Base-by-base conservation (phyloP, 164 flowering plant species). In the Warburgia ugandensis region DNA sequence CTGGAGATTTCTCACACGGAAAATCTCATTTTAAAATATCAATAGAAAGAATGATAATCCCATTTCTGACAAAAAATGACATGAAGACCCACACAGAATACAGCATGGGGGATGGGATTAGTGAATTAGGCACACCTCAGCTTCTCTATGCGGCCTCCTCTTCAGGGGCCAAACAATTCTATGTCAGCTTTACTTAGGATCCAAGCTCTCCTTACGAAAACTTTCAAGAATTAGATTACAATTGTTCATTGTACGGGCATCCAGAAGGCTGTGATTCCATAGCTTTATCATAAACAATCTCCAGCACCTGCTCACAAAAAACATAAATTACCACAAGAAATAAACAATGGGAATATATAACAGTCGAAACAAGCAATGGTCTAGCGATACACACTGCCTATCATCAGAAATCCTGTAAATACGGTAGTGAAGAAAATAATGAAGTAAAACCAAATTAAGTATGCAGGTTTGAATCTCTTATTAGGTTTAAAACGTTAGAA, bases 181-280 rank as follows among this genome's bases (percentile, higher is more conserved):
- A 21, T 16, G 21, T n/a, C 55, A 35, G 48, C 67, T 54, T 61
- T 65, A 50, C 42, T 33, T 53, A 2, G 68, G 62, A 64, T 72
- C 68, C n/a, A n/a, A 45, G 26, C 55, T 56, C 62, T 73, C 63
- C 36, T 38, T 72, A 48, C 65, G 75, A 57, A 10, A 64, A 52
- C 72, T 59, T 47, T 77, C 85, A 17, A 84, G 79, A 55, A 77
- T 72, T 45, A 76, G 21, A 60, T 76, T 81, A 64, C 99, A 94
- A 17, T 61, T 79, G 76, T 84, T 80, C 81, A 89, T 80, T 14
- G 83, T 68, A 14, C 79, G 80, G 0, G 84, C 87, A 61, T 94
- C 99, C 11, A 94, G 84, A 10, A 94, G 90, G 40, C 90, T 80
- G 58, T 84, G 97, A 64, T 94, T 94, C 97, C 99, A 94, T 3